Base-by-base conservation (phyloP, 192 early-diverging fungal genomes). In the Haplosporangium gracile region DNA sequence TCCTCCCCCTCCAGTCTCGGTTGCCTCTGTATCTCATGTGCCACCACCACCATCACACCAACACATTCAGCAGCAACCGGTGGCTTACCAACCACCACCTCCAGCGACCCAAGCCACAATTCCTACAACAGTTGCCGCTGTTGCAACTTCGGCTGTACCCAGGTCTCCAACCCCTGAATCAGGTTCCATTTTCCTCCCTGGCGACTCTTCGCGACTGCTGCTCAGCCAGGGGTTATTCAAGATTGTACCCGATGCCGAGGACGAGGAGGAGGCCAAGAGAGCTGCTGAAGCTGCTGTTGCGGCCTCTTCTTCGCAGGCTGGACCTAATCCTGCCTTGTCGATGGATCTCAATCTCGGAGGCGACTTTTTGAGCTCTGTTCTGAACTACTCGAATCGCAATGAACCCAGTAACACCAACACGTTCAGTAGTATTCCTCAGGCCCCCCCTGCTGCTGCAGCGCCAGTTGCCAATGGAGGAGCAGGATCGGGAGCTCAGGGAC, bases 141-240 rank as follows among this genome's bases (percentile, higher is more conserved):
- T 32, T 34, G 26, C 5, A 16, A 22, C 76, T 18, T 32, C 45
- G 5, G 20, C 29, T 34, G 38, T 60, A 8, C 36, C 53, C 15
- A 49, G 65, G 32, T 20, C 70, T 5, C 13, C 34, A 32, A 78
- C 75, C 8, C 78, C 84, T 6, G 79, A 77, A 4, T 51, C 79
- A 8, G 49, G 26, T 8, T 34, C 75, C 11, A 71, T 86, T 26
- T 86, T 77, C 34, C 55, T 86, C 4, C 84, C 84, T 0, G 84
- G 84, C 36, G 84, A 86, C 63, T 36, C 79, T 6, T 78, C 84
- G 5, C 73, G 84, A 63, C 76, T 76, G 2, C 38, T 86, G 2
- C 79, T 86, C 29, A 72, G 84, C 13, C 84, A 86, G 24, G 84
- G 84, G 22, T 34, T 86, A 4, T 86, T 77, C 84, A 86, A 86